Evolutionary conservation across 2,329 filamentous ascomycete genomes (phyloP), one percentile per base, ranked within the genome.

Genomic region (Ceratocystis papillata): DNA sequence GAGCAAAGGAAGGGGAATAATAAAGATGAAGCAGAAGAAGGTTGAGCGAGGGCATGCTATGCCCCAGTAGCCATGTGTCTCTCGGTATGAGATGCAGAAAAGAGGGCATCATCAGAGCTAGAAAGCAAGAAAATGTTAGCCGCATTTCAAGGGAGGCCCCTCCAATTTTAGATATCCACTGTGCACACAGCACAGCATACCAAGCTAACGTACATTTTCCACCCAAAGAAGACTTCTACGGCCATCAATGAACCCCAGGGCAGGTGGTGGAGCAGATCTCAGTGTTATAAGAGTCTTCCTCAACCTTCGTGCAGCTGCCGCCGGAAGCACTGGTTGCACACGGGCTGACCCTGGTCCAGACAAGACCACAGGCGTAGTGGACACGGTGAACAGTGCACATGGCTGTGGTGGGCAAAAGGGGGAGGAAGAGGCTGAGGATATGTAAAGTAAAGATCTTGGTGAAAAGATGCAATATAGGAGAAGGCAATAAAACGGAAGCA

Each of bases 351-450:
- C 30, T 25, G 33, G 41, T 44, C 53, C 50, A 67, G 20, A 46
- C 33, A 28, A 45, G 33, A 22, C 65, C 62, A 62, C 65, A 67
- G 28, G 65, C 22, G 44, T 67, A 67, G 53, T 62, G 45, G 45
- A 67, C 41, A 20, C n/a, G 46, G 62, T 64, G 59, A 20, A 30
- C 53, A 22, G 33, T 64, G 62, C 65, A 67, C 65, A 67, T 67
- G 7, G 28, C 62, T 53, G 20, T 15, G 30, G 45, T 44, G 12
- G 28, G 15, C 2, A 17, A 37, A 37, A 12, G 33, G 33, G 33
- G 33, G 33, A 37, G 33, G 10, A 37, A 37, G 33, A 37, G 33
- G 33, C 33, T 37, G 33, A 37, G 33, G 33, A 37, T 37, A 12
- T 37, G 33, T 37, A 37, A 37, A 37, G 33, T 37, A 37, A 37